Conservation (phyloP, 176 grass and related monocot genomes). For the Zea luxurians region DNA sequence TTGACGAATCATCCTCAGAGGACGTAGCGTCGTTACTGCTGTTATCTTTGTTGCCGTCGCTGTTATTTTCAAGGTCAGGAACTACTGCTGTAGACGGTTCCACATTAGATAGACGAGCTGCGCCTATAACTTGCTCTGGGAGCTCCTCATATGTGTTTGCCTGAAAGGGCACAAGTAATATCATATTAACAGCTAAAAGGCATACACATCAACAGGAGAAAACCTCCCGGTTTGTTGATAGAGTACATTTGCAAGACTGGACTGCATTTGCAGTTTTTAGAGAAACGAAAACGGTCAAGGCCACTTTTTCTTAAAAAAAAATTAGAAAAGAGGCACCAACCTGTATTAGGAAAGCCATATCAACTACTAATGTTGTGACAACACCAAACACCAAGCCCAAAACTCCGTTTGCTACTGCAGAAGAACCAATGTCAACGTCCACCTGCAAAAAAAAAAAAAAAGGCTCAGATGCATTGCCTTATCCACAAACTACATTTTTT, state of each 20-base stretch:
- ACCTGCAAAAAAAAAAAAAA: slow-evolving; percentile 48
- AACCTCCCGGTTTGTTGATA: neutral
- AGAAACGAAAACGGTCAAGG: neutral
- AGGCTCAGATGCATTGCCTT: neutral
- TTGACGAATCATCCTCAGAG: slow-evolving; percentile 48
- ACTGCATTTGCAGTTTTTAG: neutral
- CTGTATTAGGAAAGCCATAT: slow-evolving; percentile 97
- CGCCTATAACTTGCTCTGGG: slow-evolving; percentile 83
- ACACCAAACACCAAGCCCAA: slow-evolving; percentile 85
- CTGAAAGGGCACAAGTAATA: slow-evolving; percentile 41
- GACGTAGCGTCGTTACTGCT: slow-evolving; percentile 18
- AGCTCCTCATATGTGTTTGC: slow-evolving; percentile 82
- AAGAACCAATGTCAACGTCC: slow-evolving; percentile 95
- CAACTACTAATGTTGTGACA: slow-evolving; percentile 76
- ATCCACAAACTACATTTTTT: neutral
- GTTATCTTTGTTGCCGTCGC: slow-evolving; percentile 21
- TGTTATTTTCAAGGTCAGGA: slow-evolving; percentile 54
- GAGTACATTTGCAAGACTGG: neutral
- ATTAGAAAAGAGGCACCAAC: slow-evolving; percentile 28
- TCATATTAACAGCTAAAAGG: neutral
- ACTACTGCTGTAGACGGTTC: slow-evolving; percentile 65
- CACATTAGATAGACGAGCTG: slow-evolving; percentile 68
- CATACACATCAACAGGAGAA: neutral
- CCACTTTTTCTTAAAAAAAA: neutral
- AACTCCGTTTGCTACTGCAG: slow-evolving; percentile 90